phyloP scores from a whole-genome alignment of 176 grass and related monocot genomes.

The Typha latifolia region DNA sequence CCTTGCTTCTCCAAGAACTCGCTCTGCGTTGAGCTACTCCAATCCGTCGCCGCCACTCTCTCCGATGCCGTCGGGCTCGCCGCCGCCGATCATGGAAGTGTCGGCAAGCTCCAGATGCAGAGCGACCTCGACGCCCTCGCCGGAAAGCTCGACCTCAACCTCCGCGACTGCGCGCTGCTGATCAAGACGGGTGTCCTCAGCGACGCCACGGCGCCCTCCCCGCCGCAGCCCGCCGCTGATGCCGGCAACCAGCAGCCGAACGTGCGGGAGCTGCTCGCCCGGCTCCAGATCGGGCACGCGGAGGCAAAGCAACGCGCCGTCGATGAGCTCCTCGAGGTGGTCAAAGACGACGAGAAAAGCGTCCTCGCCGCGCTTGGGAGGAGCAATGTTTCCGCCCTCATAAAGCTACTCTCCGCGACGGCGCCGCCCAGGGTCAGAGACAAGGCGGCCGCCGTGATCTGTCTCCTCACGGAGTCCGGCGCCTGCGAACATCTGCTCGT shows the following conservation, averaged over 20 bases:
- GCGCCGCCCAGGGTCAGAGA: slow-evolving; percentile 61
- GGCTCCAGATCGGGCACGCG: slow-evolving; percentile 87
- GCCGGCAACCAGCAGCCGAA: slow-evolving; percentile 20
- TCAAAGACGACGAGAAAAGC: slow-evolving; percentile 79
- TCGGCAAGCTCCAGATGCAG: slow-evolving; percentile 34
- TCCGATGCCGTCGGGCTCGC: slow-evolving; percentile 9
- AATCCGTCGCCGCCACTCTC: slow-evolving; percentile 8
- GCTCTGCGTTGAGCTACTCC: slow-evolving; percentile 13
- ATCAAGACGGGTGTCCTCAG: slow-evolving; percentile 84
- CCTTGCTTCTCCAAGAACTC: slow-evolving; percentile 18
- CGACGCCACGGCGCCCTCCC: slow-evolving; percentile 28
- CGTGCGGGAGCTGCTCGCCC: slow-evolving; percentile 73
- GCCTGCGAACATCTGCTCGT: slow-evolving; percentile 61
- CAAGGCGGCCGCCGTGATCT: slow-evolving; percentile 62
- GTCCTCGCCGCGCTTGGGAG: slow-evolving; percentile 63
- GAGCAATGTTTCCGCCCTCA: slow-evolving; percentile 69
- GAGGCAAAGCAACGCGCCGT: slow-evolving; percentile 80
- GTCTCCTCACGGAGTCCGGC: slow-evolving; percentile 60
- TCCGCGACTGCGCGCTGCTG: slow-evolving; percentile 66
- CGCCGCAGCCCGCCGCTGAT: slow-evolving; percentile 3
- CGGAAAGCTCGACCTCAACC: slow-evolving; percentile 80
- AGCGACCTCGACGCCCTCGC: slow-evolving; percentile 82
- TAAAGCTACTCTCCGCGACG: slow-evolving; percentile 69
- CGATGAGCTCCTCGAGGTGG: slow-evolving; percentile 58
- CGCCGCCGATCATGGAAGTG: neutral